Base-by-base conservation (phyloP, 352 stramenopile genomes). In the Globisporangium cylindrosporum region DNA sequence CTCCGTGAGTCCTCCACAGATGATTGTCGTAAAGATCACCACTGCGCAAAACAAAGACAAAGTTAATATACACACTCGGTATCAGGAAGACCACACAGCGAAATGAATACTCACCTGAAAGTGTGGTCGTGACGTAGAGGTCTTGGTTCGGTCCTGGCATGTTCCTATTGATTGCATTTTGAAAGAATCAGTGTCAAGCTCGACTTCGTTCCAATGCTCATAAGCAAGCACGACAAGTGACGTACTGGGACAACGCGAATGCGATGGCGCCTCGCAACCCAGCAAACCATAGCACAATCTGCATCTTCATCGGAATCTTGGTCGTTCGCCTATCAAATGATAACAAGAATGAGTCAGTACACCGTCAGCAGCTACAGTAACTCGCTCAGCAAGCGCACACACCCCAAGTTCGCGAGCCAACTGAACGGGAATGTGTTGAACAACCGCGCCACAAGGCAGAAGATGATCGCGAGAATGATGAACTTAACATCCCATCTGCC, bases 11-110 rank as follows among this genome's bases (percentile, higher is more conserved):
- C 92, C 94, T 49, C 96, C 97, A 74, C 93, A 98, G 55, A 98
- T 94, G 54, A 99, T 82, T 2, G 96, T 99, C 3, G 96, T 99
- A 73, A 99, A 98, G 53, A 99, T 96, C 22, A 98, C 97, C 46
- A 99, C 84, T 88, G 38, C 24, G 4, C 5, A 12, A 56, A 48
- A 0, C 61, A 70, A 22, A 49, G 25, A 34, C 20, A 36, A n/a
- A 53, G 62, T 27, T 20, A 55, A 60, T 10, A 24, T 8, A 14
- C 10, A 32, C 9, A 9, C 14, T 12, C 22, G 2, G 12, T 7
- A 58, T 58, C 3, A 48, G 14, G 12, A 24, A 4, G 2, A 61
- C 3, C 56, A 49, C 32, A 59, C 1, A 25, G n/a, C 1, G 14
- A 46, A 46, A 61, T 34, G 2, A 9, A 4, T n/a, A 27, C 38